Conservation (phyloP, 1,284 basidiomycete species). For the Sanguinoderma infundibulare region DNA sequence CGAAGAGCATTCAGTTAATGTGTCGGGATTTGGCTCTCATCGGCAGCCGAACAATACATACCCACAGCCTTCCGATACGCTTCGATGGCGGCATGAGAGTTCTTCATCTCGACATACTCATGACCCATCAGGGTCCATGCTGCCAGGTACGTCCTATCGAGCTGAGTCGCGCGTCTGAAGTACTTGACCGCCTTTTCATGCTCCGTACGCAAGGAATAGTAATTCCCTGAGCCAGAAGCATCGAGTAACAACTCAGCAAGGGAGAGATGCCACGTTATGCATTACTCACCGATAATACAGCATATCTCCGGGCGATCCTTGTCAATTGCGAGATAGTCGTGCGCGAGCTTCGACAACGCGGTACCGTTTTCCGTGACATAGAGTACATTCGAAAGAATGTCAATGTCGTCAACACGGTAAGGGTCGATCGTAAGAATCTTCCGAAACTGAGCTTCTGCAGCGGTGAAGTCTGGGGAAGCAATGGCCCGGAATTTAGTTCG, state of each 20-base stretch:
- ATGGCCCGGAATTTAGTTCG: conserved; percentile 5
- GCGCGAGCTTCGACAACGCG: conserved; percentile 91
- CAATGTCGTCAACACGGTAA: conserved; percentile 92
- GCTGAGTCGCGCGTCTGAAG: conserved; percentile 91
- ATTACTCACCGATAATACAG: conserved; percentile 83
- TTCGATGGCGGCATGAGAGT: conserved; percentile 98
- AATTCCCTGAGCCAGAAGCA: conserved; percentile 73
- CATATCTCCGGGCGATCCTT: conserved; percentile 94
- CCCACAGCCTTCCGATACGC: conserved; percentile 95
- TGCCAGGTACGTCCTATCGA: conserved; percentile 93
- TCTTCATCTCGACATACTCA: conserved; percentile 98
- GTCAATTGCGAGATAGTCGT: conserved; percentile 87
- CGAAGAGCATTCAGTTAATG: conserved; percentile 13
- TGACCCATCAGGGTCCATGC: conserved; percentile 99
- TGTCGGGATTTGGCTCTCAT: background rate
- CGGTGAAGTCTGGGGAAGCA: conserved; percentile 72
- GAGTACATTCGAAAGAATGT: conserved; percentile 96
- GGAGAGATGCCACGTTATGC: too few relatives aligned
- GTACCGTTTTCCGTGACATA: conserved; percentile 92
- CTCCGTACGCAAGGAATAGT: conserved; percentile 92
- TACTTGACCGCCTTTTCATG: conserved; percentile 97
- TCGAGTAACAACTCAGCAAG: background rate
- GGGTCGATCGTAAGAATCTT: conserved; percentile 83
- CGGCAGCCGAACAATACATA: conserved; percentile 42
- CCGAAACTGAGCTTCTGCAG: conserved; percentile 85